A percentile compares a stretch with the other conserved stretches of the same genome.
Evolutionary conservation across 139 green algal genomes (phyloP).

Genomic region (Penium margaritaceum): DNA sequence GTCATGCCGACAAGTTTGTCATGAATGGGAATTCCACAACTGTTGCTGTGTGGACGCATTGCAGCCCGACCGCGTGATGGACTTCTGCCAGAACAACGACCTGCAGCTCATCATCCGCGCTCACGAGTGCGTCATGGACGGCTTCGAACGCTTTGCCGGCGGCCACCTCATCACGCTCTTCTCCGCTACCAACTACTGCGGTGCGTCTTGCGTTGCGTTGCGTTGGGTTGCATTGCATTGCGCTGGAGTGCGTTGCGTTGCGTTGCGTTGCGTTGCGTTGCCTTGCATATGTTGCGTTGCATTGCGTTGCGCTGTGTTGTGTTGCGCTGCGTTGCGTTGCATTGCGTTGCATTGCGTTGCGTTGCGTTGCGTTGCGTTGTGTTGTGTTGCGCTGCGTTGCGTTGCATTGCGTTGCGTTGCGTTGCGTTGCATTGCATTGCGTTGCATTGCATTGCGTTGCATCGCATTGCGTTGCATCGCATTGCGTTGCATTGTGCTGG

Average conservation of each 20-base stretch:
- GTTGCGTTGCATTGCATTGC: too few relatives aligned
- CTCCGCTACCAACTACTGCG: slow-evolving; percentile 98
- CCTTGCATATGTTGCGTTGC: neutral
- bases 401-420: too few relatives aligned
- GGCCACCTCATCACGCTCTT: slow-evolving; percentile 79
- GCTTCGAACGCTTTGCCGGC: slow-evolving; percentile 94
- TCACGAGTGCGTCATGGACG: slow-evolving; percentile 99
- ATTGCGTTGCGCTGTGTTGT: neutral
- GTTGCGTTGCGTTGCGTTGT: slow-evolving; percentile 46
- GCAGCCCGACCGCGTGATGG: slow-evolving; percentile 83
- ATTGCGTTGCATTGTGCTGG: too few relatives aligned
- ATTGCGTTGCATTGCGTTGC: slow-evolving; percentile 98
- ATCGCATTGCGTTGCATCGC: too few relatives aligned
- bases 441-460: too few relatives aligned
- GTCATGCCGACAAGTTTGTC: too few relatives aligned
- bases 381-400: too few relatives aligned
- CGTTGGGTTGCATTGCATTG: neutral
- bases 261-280: neutral
- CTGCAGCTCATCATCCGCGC: slow-evolving; percentile 97
- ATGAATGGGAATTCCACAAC: neutral
- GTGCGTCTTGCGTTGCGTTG: slow-evolving; percentile 39
- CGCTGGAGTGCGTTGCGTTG: neutral
- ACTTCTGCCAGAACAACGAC: slow-evolving; percentile 94
- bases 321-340: slow-evolving; percentile 65
- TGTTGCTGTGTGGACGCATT: neutral